phyloP scores from a whole-genome alignment of 345 rosid species.

The Salix viminalis region DNA sequence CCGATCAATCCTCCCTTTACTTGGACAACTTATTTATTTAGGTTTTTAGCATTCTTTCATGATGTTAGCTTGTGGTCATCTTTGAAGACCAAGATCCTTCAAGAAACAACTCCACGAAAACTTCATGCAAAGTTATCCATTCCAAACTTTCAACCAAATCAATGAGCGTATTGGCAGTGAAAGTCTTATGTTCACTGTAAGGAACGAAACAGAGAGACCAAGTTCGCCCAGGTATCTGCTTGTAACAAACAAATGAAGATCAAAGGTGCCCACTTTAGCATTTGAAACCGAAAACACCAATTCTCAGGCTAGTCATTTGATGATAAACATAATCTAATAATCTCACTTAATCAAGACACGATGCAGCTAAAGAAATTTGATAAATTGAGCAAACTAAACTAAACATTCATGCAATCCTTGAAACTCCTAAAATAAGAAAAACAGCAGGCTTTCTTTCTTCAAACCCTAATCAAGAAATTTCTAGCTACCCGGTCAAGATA shows the following conservation, averaged over 20 bases:
- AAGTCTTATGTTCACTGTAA: no score
- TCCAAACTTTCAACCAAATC: neutral
- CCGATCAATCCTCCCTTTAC: neutral
- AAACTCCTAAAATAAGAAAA: neutral
- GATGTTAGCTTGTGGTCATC: neutral
- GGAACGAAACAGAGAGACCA: neutral
- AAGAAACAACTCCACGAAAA: no score
- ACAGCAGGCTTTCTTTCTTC: neutral
- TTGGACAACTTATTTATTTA: neutral
- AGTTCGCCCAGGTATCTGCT: neutral
- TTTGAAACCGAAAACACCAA: neutral
- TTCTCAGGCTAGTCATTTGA: neutral
- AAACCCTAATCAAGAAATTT: slow-evolving; percentile 2
- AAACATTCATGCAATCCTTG: neutral
- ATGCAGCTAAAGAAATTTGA: neutral
- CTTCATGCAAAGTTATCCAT: neutral
- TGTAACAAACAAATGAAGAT: neutral
- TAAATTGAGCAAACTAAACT: neutral
- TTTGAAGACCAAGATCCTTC: neutral
- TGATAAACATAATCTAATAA: neutral
- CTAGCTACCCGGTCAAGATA: neutral
- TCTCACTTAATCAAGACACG: neutral
- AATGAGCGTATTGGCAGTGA: neutral
- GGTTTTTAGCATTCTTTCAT: neutral
- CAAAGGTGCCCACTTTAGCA: neutral